Evolutionary conservation across 176 grass and related monocot species (phyloP), one percentile per base, ranked within the genome.

Genomic region (Puya raimondii): DNA sequence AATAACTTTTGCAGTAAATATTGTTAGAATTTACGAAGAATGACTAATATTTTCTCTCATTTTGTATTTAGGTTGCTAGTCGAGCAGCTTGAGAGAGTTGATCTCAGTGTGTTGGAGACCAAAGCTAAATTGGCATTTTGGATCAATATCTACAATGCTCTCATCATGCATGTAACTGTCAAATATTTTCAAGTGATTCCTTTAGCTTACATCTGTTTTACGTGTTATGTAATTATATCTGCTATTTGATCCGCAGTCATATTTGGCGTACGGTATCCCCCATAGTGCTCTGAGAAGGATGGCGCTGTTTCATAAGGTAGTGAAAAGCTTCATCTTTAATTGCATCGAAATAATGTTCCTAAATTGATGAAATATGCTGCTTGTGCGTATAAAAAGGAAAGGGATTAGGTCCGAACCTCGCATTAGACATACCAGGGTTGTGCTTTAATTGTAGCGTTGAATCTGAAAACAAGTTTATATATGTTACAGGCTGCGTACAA

Each of bases 131-230:
- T 91, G 84, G 84, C 89, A 48, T 99, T 99, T 48, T 99, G 94
- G 94, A 86, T 92, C 75, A 99, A 99, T 70, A 76, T 99, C 69
- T 99, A 99, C 80, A 99, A 99, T 79, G 85, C 89, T 70, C 87
- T 99, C 73, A 58, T 99, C 70, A 92, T 99, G 94, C 94, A 99
- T 84, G 94, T 99, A 90, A 90, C 54, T 86, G 59, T 23, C 42
- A 3, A 3, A 82, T 68, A 71, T 10, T 48, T 49, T 58, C 13
- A 9, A 56, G n/a, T 11, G 14, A 25, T 61, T 50, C 65, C 6
- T 11, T 3, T 48, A 42, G 33, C 33, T 42, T 6, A 8, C 33
- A 15, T 63, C 42, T 11, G 0, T 1, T 16, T 49, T 48, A 61
- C 1, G 9, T n/a, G 4, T 73, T 48, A 12, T 72, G 51, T 23